Base-by-base conservation (phyloP, 441 rosid species). In the Viola pubescens region DNA sequence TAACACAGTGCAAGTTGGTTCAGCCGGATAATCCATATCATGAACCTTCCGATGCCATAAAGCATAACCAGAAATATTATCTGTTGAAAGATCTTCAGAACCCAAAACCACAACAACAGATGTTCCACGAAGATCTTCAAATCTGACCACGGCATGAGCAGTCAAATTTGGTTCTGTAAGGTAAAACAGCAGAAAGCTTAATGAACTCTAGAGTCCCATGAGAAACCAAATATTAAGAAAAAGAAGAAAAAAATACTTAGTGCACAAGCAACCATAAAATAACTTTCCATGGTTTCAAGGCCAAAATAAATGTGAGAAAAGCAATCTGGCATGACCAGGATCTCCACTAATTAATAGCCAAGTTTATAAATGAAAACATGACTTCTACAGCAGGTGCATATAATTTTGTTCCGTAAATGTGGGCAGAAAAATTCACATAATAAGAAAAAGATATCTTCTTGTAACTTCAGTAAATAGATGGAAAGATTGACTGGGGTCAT, bases 121-220 rank as follows among this genome's bases (percentile, higher is more conserved):
- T 62, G 87, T 86, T 58, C 83, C 74, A 53, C 46, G 48, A 40
- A 83, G 71, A 62, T 85, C 89, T 79, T 86, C 96, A 61, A 88
- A 80, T 60, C 70, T 77, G 46, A 87, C 64, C 41, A 55, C 60
- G 59, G 56, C 52, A 53, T 78, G 69, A 72, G 74, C 54, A 48
- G 53, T 68, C 3, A 52, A 48, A 47, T 60, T 69, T 67, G 76
- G 63, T 56, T 69, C 85, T 79, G 81, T 62, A 61, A 54, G n/a
- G 55, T 47, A 14, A 12, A 6, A 51, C 55, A 34, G 4, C 34
- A 54, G 49, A 47, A 1, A 16, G 9, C 11, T 12, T 5, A 7
- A 52, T 26, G 34, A 6, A 64, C 4, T 52, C 34, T 56, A 44
- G 26, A 46, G 2, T 48, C 37, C 60, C 13, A 12, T 53, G 34